Base-by-base conservation (phyloP, 768 basidiomycete species). In the Tubosaeta brunneosetosa region DNA sequence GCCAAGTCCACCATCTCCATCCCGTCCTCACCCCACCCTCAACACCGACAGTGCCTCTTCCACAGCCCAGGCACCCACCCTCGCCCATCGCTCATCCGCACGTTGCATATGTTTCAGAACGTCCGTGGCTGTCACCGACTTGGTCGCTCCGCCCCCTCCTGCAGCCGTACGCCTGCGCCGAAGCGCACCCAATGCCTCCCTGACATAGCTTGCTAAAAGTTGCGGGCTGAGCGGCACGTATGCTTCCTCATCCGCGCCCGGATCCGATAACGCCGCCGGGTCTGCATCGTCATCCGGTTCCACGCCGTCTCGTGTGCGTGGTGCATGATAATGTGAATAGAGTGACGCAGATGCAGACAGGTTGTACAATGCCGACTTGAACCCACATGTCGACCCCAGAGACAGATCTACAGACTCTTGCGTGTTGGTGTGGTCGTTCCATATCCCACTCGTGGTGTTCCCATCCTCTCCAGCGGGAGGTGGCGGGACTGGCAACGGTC, bases 1-100 rank as follows among this genome's bases (percentile, higher is more conserved):
- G 22, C 22, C 22, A 22, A 40, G 37, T 14, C 27, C 32, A 13
- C 6, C 27, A 27, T 14, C 27, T 16, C n/a, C 32, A 19, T 17
- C 9, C 12, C 13, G 3, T 13, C 27, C 3, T n/a, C 25, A 53
- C 2, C 49, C 27, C 1, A 10, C 16, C 32, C 27, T 63, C 58
- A 58, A 40, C 26, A 76, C 59, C 49, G 75, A 69, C 59, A 90
- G 56, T 1, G 85, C 80, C 46, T 85, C 86, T 49, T 80, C 74
- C 1, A 90, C 74, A 52, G 73, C 74, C 82, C 85, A 88, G 44
- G 75, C 71, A 1, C 84, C 84, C 8, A 90, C 68, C 57, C 74
- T 74, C 55, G 72, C 75, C 88, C 88, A 91, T 29, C 81, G 74
- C 59, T 77, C 83, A 56, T 89, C 88, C 46, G 66, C 71, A 51